Evolutionary conservation across 1,284 basidiomycete species (phyloP).

Genomic region (Fomes fomentarius): DNA sequence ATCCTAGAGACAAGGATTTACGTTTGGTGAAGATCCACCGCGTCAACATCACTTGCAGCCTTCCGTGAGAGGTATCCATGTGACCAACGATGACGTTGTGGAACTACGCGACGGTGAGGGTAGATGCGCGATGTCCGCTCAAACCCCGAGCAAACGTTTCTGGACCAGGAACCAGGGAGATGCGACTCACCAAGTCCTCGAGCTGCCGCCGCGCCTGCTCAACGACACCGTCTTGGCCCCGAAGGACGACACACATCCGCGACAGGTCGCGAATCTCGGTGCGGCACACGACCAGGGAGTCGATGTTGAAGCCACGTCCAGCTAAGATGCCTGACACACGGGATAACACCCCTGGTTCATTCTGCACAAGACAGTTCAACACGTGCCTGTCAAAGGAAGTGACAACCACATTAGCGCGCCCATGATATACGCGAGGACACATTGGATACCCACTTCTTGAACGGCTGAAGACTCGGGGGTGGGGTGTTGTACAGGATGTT

Average conservation of each 20-base stretch:
- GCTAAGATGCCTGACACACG: conserved; percentile 98
- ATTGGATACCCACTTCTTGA: conserved; percentile 81
- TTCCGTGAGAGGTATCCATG: no score
- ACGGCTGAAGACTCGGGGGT: conserved; percentile 89
- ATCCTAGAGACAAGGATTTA: no score
- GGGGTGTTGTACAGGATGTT: conserved; percentile 98
- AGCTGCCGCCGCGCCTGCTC: conserved; percentile 95
- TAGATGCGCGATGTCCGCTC: no score
- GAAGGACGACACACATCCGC: conserved; percentile 97
- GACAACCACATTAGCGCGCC: neutral
- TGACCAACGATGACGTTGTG: no score
- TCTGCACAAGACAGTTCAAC: conserved; percentile 98
- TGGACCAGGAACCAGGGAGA: neutral
- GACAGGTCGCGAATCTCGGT: conserved; percentile 98
- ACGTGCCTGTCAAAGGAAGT: conserved; percentile 77
- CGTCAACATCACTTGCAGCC: no score
- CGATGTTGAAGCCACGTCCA: conserved; percentile 98
- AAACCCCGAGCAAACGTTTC: no score
- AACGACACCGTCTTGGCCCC: conserved; percentile 96
- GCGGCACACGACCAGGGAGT: conserved; percentile 97
- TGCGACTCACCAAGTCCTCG: conserved; percentile 81
- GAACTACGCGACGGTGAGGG: no score
- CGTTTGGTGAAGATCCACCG: no score
- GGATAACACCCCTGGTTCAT: conserved; percentile 98
- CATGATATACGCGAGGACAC: neutral